These are phyloP conservation scores for Blastomyces emzantsi DNA, from an alignment of 2,329 filamentous ascomycete genomes.

Conservation along the genomic window DNA sequence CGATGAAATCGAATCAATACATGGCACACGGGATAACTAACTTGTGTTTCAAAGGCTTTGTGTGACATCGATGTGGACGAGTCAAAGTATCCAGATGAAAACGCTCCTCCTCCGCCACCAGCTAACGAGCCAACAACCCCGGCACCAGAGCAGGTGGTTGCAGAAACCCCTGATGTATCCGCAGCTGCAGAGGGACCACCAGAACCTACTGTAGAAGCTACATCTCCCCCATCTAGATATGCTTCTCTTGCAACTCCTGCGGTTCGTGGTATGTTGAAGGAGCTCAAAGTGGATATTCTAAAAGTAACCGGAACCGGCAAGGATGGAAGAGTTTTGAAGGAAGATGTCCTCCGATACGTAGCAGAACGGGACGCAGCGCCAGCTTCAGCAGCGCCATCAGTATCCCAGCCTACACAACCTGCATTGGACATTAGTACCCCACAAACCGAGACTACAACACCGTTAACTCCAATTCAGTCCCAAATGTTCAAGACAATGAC, in stretches of 20 bases:
- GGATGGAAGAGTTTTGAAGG: conserved; percentile 84
- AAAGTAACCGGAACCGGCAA: conserved; percentile 77
- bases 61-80: conserved; percentile 91
- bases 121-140: conserved; percentile 12
- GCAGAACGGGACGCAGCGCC: conserved; percentile 41
- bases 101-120: conserved; percentile 15
- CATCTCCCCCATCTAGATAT: conserved; percentile 46
- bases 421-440: conserved; percentile 16
- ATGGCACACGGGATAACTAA: background rate
- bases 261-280: conserved; percentile 77
- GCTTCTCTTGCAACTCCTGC: conserved; percentile 80
- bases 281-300: conserved; percentile 66
- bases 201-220: conserved; percentile 10
- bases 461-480: conserved; percentile 68
- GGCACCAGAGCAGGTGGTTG: conserved; percentile 16
- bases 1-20: background rate
- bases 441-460: conserved; percentile 59
- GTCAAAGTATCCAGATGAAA: conserved; percentile 56
- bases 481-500: conserved; percentile 99
- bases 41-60: conserved; percentile 51
- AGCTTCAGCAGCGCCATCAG: conserved; percentile 20
- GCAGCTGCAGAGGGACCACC: conserved; percentile 12
- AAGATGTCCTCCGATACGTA: conserved; percentile 71
- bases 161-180: conserved; percentile 12
- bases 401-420: conserved; percentile 25